Conservation (phyloP, 1,284 basidiomycete species). For the Grifola frondosa region DNA sequence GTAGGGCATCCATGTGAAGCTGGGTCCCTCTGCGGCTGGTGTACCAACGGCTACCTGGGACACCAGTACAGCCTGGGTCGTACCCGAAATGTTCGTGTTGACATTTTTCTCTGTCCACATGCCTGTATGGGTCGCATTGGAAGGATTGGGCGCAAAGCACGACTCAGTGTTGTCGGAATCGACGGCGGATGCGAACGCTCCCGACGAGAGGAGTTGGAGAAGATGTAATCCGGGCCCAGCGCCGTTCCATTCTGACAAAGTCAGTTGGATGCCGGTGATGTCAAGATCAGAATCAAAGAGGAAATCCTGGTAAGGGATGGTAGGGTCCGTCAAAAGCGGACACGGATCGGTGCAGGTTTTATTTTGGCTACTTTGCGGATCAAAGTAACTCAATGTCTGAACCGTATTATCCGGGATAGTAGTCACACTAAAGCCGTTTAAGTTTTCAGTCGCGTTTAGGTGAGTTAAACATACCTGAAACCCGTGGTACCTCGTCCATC, state of each 20-base stretch:
- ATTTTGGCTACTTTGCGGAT: slow-evolving; percentile 74
- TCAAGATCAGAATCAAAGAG: slow-evolving; percentile 63
- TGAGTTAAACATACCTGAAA: slow-evolving; percentile 79
- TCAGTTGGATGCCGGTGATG: slow-evolving; percentile 84
- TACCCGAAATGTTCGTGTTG: slow-evolving; percentile 76
- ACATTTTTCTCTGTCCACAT: slow-evolving; percentile 66
- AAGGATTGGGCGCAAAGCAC: slow-evolving; percentile 74
- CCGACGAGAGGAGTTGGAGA: slow-evolving; percentile 87
- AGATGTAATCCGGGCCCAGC: slow-evolving; percentile 82
- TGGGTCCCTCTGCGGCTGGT: slow-evolving; percentile 58
- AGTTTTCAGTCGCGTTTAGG: too few species aligned
- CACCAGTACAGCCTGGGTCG: slow-evolving; percentile 73
- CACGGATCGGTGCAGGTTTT: slow-evolving; percentile 70
- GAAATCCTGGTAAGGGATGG: slow-evolving; percentile 87
- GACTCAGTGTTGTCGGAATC: slow-evolving; percentile 60
- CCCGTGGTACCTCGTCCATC: slow-evolving; percentile 77
- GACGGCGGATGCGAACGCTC: slow-evolving; percentile 80
- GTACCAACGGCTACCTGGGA: slow-evolving; percentile 70
- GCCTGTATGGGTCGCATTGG: slow-evolving; percentile 63
- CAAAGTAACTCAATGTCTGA: slow-evolving; percentile 74
- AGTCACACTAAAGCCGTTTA: slow-evolving; percentile 57
- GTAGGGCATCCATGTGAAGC: slow-evolving; percentile 88
- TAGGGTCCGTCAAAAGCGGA: slow-evolving; percentile 72
- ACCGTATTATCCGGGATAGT: slow-evolving; percentile 88
- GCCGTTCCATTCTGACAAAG: slow-evolving; percentile 77